Conservation (phyloP, 2,329 filamentous ascomycete species). For the Lachnellula cervina region DNA sequence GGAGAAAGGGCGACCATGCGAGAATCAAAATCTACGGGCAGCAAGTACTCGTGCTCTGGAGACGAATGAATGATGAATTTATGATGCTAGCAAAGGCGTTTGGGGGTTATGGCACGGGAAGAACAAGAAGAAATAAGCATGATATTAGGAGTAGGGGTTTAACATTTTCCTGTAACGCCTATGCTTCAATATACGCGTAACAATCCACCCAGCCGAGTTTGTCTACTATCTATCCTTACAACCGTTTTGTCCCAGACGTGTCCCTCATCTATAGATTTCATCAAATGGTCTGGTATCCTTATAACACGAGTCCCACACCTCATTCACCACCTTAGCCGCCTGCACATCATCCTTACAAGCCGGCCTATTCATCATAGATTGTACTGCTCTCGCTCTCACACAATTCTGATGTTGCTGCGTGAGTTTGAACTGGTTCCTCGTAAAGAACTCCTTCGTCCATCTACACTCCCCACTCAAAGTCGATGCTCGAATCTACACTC, state of each 20-base stretch:
- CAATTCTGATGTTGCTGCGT: slow-evolving; percentile 94
- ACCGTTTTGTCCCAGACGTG: slow-evolving; percentile 15
- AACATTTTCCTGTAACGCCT: slow-evolving; percentile 28
- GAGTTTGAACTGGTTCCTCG: slow-evolving; percentile 77
- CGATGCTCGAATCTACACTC: slow-evolving; percentile 74
- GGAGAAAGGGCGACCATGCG: slow-evolving; percentile 36
- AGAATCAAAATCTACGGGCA: slow-evolving; percentile 31
- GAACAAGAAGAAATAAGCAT: slow-evolving; percentile 16
- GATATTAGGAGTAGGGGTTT: slow-evolving; percentile 28
- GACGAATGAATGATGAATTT: slow-evolving; percentile 28
- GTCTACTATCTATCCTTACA: slow-evolving; percentile 15
- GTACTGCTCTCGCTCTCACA: slow-evolving; percentile 73
- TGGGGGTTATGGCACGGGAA: slow-evolving; percentile 8
- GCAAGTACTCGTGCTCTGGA: slow-evolving; percentile 24
- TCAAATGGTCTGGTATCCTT: slow-evolving; percentile 92
- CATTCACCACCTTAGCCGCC: slow-evolving; percentile 82
- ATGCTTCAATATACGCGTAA: slow-evolving; percentile 26
- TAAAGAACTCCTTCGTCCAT: slow-evolving; percentile 81
- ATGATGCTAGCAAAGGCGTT: slow-evolving; percentile 26
- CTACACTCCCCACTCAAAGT: slow-evolving; percentile 92
- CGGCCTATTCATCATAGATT: slow-evolving; percentile 74
- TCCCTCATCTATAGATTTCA: slow-evolving; percentile 76
- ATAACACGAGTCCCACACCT: slow-evolving; percentile 99
- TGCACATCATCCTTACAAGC: slow-evolving; percentile 80
- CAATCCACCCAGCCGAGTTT: slow-evolving; percentile 2